Base-by-base conservation (phyloP, 2,329 filamentous ascomycete species). In the Scedosporium aurantiacum region DNA sequence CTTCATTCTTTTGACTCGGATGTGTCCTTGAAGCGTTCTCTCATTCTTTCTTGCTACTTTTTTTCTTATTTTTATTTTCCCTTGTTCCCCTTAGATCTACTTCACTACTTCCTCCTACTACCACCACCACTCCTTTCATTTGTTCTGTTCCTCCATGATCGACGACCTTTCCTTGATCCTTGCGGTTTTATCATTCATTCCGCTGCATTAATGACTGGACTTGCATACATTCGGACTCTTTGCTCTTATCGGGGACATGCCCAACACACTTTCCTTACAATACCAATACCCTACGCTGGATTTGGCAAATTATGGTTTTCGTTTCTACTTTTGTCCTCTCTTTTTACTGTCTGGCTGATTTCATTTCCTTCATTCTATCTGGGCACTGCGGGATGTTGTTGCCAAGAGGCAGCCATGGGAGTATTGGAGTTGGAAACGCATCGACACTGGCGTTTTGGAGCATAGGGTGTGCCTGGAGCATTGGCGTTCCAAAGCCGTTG, bases 111-210 rank as follows among this genome's bases (percentile, higher is more conserved):
- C 28, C 32, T 37, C 32, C 10, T 37, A 12, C 10, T 10, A 37
- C 32, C 10, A 12, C 28, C 10, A 10, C 8, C 32, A 12, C 32
- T 37, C 32, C 32, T 37, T 37, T 65, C 52, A 37, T 45, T 40
- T 45, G n/a, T 50, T 58, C 40, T 23, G 25, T 58, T 63, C 50
- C 61, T 50, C 45, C 45, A 18, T 50, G n/a, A 50, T 50, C 45
- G 41, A n/a, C 16, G n/a, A 21, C 16, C 27, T 28, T 63, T 40
- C 60, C 23, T 12, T 64, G 25, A 14, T 23, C 8, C 62, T 54
- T 37, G 32, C 32, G 32, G 62, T 58, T 61, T 61, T 45, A 65
- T 64, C 67, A 67, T 63, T 57, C 32, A 5, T n/a, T 57, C 41
- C 23, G 55, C 41, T 23, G 6, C 27, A 32, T 57, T 40, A 57